Conservation (phyloP, 371 early-diverging fungal species). For the Mucor racemosus region DNA sequence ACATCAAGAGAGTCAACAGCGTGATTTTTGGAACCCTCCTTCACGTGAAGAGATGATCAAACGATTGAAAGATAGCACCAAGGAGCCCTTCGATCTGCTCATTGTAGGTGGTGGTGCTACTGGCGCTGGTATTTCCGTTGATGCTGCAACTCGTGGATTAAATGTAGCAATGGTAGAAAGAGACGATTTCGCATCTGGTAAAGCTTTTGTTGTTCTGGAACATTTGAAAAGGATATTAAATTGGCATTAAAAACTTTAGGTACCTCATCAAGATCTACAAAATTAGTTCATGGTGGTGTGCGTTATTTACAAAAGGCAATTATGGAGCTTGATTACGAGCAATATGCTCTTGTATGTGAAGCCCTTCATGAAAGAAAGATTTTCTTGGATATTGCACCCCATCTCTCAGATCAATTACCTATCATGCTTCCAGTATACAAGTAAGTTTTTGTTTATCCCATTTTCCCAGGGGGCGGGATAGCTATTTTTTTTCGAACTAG, state of each 20-base stretch:
- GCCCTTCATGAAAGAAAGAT: conserved; percentile 96
- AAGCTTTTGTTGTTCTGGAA: background rate
- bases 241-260: conserved; percentile 42
- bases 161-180: conserved; percentile 97
- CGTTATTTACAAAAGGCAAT: conserved; percentile 99
- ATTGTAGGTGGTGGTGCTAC: conserved; percentile 99
- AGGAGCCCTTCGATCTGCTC: conserved; percentile 86
- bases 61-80: conserved; percentile 56
- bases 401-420: conserved; percentile 92
- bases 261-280: conserved; percentile 97
- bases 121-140: conserved; percentile 96
- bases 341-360: conserved; percentile 96
- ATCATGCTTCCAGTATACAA: conserved; percentile 96
- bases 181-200: conserved; percentile 95
- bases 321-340: conserved; percentile 93
- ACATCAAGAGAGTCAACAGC: conserved; percentile 33
- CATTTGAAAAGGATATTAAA: too few species aligned
- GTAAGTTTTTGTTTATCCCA: conserved; percentile 45
- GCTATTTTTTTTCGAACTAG: conserved; percentile 2
- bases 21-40: conserved; percentile 75
- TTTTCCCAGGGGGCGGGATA: conserved; percentile 9
- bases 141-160: conserved; percentile 97
- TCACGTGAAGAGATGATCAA: conserved; percentile 75
- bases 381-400: conserved; percentile 96
- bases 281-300: conserved; percentile 99